phyloP scores from a whole-genome alignment of 371 early-diverging fungal species.

The Conidiobolus incongruus region DNA sequence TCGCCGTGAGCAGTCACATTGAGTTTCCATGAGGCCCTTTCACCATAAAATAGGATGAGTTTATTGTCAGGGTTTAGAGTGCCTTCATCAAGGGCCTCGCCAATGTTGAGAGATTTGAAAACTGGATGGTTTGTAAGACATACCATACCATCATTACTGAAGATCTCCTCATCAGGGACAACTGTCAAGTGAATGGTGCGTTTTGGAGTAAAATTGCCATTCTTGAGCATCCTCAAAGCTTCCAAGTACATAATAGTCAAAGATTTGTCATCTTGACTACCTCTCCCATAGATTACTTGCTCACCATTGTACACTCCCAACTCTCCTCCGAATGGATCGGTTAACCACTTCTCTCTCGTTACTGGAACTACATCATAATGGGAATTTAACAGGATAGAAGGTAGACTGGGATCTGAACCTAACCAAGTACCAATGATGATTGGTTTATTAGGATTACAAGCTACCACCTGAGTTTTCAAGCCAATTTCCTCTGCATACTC shows the following conservation, averaged over 20 bases:
- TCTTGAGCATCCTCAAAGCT: too few species aligned
- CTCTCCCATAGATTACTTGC: too few species aligned
- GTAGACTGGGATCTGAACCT: slow-evolving; percentile 24
- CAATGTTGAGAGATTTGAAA: background rate
- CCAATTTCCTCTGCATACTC: too few species aligned
- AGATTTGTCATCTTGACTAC: slow-evolving; percentile 71
- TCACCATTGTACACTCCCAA: too few species aligned
- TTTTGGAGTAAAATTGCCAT: too few species aligned
- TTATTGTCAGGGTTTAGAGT: background rate
- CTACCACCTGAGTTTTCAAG: too few species aligned
- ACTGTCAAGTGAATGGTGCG: too few species aligned
- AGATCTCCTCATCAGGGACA: background rate
- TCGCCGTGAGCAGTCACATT: background rate
- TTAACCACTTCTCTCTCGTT: slow-evolving; percentile 12
- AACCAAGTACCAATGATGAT: slow-evolving; percentile 37
- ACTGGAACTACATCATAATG: slow-evolving; percentile 74
- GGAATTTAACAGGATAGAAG: slow-evolving; percentile 42
- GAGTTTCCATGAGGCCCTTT: background rate
- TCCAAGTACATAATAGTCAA: slow-evolving; percentile 30
- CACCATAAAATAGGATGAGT: background rate
- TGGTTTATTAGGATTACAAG: slow-evolving; percentile 30
- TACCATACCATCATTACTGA: background rate
- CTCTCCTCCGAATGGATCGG: too few species aligned
- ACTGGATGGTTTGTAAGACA: background rate
- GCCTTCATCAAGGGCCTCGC: background rate